Evolutionary conservation across 768 basidiomycete species (phyloP), one percentile per base, ranked within the genome.

Genomic region (Pulveroboletus frians): DNA sequence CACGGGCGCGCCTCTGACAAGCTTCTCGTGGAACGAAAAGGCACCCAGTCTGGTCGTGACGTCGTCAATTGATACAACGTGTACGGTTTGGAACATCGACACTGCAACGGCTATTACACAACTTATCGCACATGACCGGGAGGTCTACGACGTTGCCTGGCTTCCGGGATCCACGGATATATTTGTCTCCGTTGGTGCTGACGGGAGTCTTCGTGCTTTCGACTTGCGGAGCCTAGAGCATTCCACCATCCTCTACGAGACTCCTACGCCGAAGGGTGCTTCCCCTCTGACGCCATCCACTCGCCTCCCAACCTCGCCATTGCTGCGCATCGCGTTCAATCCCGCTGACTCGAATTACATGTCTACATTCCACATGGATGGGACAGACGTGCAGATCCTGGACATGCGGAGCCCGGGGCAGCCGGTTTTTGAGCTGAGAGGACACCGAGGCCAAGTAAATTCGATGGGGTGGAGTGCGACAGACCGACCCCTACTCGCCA

Each of bases 71-170:
- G 96, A 99, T 65, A 99, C 96, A 43, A 96, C 94, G 13, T 98
- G 95, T 66, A 98, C 96, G 2, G 88, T 98, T 20, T 99, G 96
- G 96, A 96, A 99, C 68, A 90, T 99, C 64, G 88, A 95, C 60
- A 91, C 91, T 4, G 81, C 84, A 21, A 85, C 88, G 7, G 95
- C 96, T 21, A 82, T 98, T 64, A 99, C 96, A 3, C 96, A 98
- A 68, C 82, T 99, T 52, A 95, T 96, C 61, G 93, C 95, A 0
- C 95, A 96, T 69, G 93, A 97, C 74, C 83, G 90, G 40, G 88
- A 94, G 71, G 93, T 92, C 13, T 95, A 94, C 71, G 93, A 97
- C 64, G 93, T 96, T 36, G 93, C 92, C n/a, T 99, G 96, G 95
- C 79, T 97, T 11, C 96, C 96, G 5, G 81, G 84, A 21, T 94